phyloP scores from a whole-genome alignment of 495 filamentous ascomycete species.

The Penicillium cosmopolitanum region DNA sequence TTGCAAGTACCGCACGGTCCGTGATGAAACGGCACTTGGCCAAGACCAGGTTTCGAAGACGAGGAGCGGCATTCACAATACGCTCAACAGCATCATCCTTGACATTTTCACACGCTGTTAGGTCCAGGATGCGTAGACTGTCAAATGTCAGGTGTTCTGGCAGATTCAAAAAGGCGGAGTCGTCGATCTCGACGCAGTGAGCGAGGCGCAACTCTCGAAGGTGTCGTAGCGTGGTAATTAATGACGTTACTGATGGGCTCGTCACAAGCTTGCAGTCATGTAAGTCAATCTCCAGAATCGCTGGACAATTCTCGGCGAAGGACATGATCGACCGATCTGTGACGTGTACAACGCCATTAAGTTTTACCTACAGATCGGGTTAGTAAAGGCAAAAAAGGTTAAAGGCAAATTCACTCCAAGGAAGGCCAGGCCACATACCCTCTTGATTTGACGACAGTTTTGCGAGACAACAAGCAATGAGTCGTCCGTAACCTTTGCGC shows the following conservation, averaged over 20 bases:
- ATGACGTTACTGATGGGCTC: constrained; percentile 75
- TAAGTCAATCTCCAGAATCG: constrained; percentile 95
- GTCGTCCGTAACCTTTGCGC: constrained; percentile 80
- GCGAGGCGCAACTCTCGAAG: constrained; percentile 88
- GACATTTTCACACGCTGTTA: constrained; percentile 82
- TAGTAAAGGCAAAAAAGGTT: neutral
- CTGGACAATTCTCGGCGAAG: constrained; percentile 84
- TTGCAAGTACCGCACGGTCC: constrained; percentile 83
- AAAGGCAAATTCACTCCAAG: neutral
- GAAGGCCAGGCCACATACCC: constrained; percentile 56
- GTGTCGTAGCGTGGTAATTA: constrained; percentile 74
- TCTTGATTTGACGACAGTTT: constrained; percentile 83
- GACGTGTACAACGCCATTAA: constrained; percentile 83
- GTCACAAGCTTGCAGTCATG: constrained; percentile 81
- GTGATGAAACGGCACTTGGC: constrained; percentile 94
- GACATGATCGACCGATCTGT: constrained; percentile 79
- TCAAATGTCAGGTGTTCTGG: constrained; percentile 72
- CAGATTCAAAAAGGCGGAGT: constrained; percentile 84
- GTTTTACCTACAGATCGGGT: constrained; percentile 69
- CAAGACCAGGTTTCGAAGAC: constrained; percentile 88
- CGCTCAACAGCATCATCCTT: constrained; percentile 85
- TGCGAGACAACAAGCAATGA: constrained; percentile 81
- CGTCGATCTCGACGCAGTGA: constrained; percentile 80
- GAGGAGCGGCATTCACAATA: constrained; percentile 82
- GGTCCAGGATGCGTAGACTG: constrained; percentile 87